A percentile compares a stretch with the other conserved stretches of the same genome.
Conservation (phyloP, 495 filamentous ascomycete species). For the Tuber indicum region DNA sequence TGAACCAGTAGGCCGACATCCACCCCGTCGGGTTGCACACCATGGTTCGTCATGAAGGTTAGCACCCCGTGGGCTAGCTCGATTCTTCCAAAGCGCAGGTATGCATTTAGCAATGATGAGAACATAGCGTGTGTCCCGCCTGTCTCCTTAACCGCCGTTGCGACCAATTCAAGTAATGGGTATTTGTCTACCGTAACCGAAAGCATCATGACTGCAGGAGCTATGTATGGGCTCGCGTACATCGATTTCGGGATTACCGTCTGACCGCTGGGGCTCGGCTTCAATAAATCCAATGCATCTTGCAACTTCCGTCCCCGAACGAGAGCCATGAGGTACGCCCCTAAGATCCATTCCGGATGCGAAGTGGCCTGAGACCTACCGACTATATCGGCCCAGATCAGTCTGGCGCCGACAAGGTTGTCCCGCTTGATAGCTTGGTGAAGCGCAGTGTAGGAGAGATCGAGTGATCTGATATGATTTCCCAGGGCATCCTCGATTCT, state of each 20-base stretch:
- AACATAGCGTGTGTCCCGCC: slow-evolving; percentile 9
- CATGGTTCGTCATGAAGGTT: slow-evolving; percentile 11
- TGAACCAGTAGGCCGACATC: slow-evolving; percentile 18
- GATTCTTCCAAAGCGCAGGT: slow-evolving; percentile 20
- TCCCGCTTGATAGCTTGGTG: slow-evolving; percentile 10
- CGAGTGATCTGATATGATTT: slow-evolving; percentile 3
- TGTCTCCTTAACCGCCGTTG: slow-evolving; percentile 5
- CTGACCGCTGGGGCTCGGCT: not conserved
- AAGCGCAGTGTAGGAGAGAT: slow-evolving; percentile 21
- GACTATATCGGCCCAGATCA: slow-evolving; percentile 15
- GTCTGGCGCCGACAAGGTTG: slow-evolving; percentile 19
- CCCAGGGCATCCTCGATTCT: slow-evolving; percentile 15
- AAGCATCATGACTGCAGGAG: slow-evolving; percentile 21
- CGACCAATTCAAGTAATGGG: slow-evolving; percentile 7
- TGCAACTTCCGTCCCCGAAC: slow-evolving; percentile 12
- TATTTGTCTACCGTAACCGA: slow-evolving; percentile 5
- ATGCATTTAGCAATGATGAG: slow-evolving; percentile 29
- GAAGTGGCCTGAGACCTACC: not conserved
- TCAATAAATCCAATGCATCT: slow-evolving; percentile 21
- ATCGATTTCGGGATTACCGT: slow-evolving; percentile 8
- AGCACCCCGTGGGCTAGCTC: slow-evolving; percentile 14
- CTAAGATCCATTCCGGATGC: slow-evolving; percentile 8
- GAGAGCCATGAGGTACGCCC: slow-evolving; percentile 16
- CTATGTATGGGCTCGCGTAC: slow-evolving; percentile 13
- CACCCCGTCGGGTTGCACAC: slow-evolving; percentile 11